These are phyloP conservation scores for Sugiyamaella floridensis DNA, from an alignment of 805 yeast species.

Conservation along the genomic window DNA sequence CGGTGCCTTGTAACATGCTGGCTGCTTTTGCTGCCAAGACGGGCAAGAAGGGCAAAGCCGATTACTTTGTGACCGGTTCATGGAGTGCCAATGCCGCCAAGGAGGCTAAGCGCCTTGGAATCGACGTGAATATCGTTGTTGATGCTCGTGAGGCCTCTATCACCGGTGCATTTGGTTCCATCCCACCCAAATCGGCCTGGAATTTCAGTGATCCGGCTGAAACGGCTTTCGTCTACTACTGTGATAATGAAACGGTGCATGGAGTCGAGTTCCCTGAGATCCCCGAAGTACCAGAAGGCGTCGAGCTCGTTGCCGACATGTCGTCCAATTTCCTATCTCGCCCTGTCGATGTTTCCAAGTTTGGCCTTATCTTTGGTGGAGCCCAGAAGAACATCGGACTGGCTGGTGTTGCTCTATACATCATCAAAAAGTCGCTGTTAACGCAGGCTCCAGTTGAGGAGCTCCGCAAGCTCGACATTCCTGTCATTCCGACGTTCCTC, in stretches of 20 bases:
- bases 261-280: conserved; percentile 77
- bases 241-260: conserved; percentile 96
- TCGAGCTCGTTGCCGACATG: conserved; percentile 88
- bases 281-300: conserved; percentile 52
- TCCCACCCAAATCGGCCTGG: conserved; percentile 68
- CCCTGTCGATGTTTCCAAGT: conserved; percentile 71
- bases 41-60: conserved; percentile 72
- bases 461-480: conserved; percentile 53
- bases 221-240: conserved; percentile 78
- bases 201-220: conserved; percentile 46
- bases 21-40: conserved; percentile 67
- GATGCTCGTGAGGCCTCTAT: conserved; percentile 47
- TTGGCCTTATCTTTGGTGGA: conserved; percentile 90
- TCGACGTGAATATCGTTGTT: conserved; percentile 61
- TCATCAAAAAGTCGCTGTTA: conserved; percentile 73
- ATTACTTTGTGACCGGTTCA: conserved; percentile 83
- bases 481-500: conserved; percentile 81
- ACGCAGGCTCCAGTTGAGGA: conserved; percentile 55
- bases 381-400: conserved; percentile 97
- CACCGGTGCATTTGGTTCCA: conserved; percentile 49
- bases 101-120: conserved; percentile 80
- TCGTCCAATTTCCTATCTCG: conserved; percentile 88
- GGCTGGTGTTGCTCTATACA: conserved; percentile 91
- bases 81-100: conserved; percentile 89
- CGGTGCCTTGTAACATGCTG: conserved; percentile 72